Percentiles rank a stretch among this genome's conserved stretches.
phyloP scores from a whole-genome alignment of 768 basidiomycete species.

The Lentinus tigrinus region DNA sequence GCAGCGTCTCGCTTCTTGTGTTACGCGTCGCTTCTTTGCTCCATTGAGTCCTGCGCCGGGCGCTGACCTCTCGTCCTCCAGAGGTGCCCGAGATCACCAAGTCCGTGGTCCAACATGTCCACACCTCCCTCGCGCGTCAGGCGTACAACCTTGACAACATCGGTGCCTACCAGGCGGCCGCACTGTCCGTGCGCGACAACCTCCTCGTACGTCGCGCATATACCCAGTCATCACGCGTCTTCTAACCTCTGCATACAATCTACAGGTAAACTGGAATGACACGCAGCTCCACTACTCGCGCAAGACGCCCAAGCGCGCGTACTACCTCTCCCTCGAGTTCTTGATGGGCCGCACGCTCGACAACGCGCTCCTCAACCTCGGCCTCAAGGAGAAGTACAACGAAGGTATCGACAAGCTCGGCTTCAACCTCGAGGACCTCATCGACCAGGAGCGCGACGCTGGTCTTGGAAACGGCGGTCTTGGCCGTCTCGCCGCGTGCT shows the following conservation, averaged over 20 bases:
- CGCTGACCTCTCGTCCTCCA: constrained; percentile 25
- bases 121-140: constrained; percentile 88
- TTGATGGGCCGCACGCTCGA: constrained; percentile 81
- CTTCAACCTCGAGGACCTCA: constrained; percentile 84
- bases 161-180: constrained; percentile 90
- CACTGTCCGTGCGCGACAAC: constrained; percentile 84
- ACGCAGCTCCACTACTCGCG: constrained; percentile 77
- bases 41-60: neutral
- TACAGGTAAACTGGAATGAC: constrained; percentile 80
- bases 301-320: constrained; percentile 85
- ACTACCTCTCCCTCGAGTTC: constrained; percentile 96
- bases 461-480: constrained; percentile 94
- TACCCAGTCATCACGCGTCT: neutral
- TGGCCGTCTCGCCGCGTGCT: constrained; percentile 95
- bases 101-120: constrained; percentile 80
- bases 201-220: constrained; percentile 56
- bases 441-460: constrained; percentile 90
- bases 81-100: constrained; percentile 64
- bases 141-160: constrained; percentile 85
- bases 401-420: constrained; percentile 75
- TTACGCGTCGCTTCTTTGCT: constrained; percentile 3
- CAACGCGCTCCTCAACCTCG: constrained; percentile 84
- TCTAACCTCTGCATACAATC: neutral
- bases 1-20: neutral
- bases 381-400: constrained; percentile 72